Evolutionary conservation across 345 rosid genomes (phyloP).

Genomic region (Eucalyptus erythrocorys): DNA sequence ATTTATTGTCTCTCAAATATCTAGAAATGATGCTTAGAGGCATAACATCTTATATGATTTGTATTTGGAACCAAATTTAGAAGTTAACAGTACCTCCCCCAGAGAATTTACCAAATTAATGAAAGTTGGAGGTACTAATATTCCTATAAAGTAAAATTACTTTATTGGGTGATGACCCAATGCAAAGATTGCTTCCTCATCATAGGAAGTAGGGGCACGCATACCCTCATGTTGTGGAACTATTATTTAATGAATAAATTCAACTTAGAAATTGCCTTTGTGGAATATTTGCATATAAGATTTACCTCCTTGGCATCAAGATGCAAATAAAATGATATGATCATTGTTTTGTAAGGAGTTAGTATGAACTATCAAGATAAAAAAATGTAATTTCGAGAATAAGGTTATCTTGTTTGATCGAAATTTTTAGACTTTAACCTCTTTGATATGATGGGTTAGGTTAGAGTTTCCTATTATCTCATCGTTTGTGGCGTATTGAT

Average conservation of each 20-base stretch:
- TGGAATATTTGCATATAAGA: background rate
- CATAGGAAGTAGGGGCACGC: background rate
- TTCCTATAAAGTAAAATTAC: background rate
- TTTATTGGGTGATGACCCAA: background rate
- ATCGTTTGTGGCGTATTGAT: rapidly evolving
- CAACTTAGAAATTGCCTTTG: background rate
- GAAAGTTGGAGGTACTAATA: background rate
- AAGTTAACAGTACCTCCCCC: background rate
- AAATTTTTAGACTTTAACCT: background rate
- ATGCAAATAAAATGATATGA: background rate
- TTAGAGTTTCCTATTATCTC: background rate
- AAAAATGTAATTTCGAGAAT: too few relatives aligned
- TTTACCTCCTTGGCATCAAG: background rate
- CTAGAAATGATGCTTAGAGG: background rate
- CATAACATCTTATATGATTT: background rate
- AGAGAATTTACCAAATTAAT: background rate
- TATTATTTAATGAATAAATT: background rate
- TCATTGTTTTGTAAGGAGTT: background rate
- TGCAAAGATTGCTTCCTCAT: background rate
- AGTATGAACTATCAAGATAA: background rate
- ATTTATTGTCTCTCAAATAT: background rate
- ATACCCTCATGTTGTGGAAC: background rate
- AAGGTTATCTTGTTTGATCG: background rate
- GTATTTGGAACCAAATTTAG: background rate
- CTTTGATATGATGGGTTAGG: background rate